These are phyloP conservation scores for Yamadazyma triangularis DNA, from an alignment of 1,139 yeast species.

Conservation along the genomic window DNA sequence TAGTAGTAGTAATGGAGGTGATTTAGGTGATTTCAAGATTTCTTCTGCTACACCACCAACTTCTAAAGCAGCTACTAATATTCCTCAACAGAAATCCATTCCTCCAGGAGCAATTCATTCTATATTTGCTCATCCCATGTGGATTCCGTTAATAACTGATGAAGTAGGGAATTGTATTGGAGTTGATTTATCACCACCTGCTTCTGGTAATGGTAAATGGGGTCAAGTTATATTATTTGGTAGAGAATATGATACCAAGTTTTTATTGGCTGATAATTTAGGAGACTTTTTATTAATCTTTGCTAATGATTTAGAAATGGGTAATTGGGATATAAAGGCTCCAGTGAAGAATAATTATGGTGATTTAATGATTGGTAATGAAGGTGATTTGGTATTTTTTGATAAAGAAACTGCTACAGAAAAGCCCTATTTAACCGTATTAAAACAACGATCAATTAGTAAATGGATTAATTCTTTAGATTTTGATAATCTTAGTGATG, in stretches of 20 bases:
- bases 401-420: constrained; percentile 26
- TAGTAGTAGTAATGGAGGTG: no score
- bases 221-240: constrained; percentile 91
- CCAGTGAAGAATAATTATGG: constrained; percentile 42
- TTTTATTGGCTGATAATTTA: constrained; percentile 74
- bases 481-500: constrained; percentile 7
- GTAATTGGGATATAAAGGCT: constrained; percentile 64
- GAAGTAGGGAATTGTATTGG: constrained; percentile 88
- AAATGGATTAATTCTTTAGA: constrained; percentile 30
- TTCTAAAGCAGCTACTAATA: constrained; percentile 16
- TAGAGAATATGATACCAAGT: constrained; percentile 82
- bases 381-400: constrained; percentile 56
- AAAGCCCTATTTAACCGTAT: constrained; percentile 11
- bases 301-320: constrained; percentile 80
- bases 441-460: constrained; percentile 12
- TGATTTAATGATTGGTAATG: constrained; percentile 55
- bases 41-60: no score
- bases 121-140: constrained; percentile 77
- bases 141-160: constrained; percentile 91
- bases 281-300: constrained; percentile 76
- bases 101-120: constrained; percentile 72
- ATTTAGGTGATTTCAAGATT: no score
- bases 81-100: constrained; percentile 61
- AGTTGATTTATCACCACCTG: constrained; percentile 82
- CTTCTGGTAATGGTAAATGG: constrained; percentile 50